Evolutionary conservation across 768 basidiomycete genomes (phyloP).

Genomic region (Suillus fuscotomentosus): DNA sequence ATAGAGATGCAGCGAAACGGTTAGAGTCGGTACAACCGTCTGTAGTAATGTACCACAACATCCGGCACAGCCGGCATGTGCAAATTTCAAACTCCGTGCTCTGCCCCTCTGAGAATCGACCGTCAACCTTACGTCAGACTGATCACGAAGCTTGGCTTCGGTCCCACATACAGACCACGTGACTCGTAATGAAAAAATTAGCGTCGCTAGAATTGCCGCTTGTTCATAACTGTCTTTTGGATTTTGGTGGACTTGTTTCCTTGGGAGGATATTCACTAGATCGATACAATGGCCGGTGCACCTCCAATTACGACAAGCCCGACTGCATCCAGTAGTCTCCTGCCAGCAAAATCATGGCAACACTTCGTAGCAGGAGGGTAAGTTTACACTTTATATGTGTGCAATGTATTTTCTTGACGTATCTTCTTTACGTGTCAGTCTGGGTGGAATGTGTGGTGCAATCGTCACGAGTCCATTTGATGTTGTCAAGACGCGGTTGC

Average conservation of each 20-base stretch:
- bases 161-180: neutral
- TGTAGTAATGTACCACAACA: too few species aligned
- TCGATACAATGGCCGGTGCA: conserved; percentile 18
- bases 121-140: too few species aligned
- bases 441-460: conserved; percentile 97
- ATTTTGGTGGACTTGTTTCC: conserved; percentile 1
- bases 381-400: conserved; percentile 21
- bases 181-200: conserved; percentile 3
- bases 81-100: too few species aligned
- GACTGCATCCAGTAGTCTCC: conserved; percentile 34
- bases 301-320: conserved; percentile 26
- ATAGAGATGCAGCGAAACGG: too few species aligned
- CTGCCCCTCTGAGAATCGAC: too few species aligned
- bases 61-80: too few species aligned
- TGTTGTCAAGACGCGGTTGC: conserved; percentile 95
- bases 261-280: neutral
- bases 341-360: conserved; percentile 78
- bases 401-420: conserved; percentile 6
- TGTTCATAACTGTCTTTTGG: conserved; percentile 1
- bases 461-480: conserved; percentile 97
- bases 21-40: too few species aligned
- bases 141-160: too few species aligned
- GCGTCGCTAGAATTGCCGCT: neutral
- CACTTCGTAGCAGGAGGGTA: conserved; percentile 89
- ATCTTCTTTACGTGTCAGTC: conserved; percentile 39